Conservation (phyloP, 2,329 filamentous ascomycete genomes). For the Penicillium digitatum region DNA sequence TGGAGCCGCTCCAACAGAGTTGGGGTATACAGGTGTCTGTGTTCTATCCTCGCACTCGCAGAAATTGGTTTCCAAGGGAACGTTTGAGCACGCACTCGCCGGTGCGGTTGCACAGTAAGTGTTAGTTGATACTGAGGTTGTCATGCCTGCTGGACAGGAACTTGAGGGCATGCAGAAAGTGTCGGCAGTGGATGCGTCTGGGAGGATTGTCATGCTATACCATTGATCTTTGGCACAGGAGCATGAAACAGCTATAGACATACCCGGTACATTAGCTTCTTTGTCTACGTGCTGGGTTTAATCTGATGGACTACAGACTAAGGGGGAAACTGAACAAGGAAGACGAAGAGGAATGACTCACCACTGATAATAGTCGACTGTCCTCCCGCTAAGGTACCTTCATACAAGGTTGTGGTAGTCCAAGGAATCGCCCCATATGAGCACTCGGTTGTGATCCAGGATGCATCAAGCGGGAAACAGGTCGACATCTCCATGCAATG, state of each 20-base stretch:
- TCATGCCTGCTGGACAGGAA: slow-evolving; percentile 26
- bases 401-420: slow-evolving; percentile 20
- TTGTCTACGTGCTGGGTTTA: not conserved
- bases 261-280: not conserved
- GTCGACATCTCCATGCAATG: slow-evolving; percentile 23
- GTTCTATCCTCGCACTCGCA: slow-evolving; percentile 18
- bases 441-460: slow-evolving; percentile 25
- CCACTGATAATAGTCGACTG: slow-evolving; percentile 20
- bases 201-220: slow-evolving; percentile 19
- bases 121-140: slow-evolving; percentile 17
- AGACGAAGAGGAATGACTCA: slow-evolving; percentile 1
- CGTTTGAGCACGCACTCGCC: slow-evolving; percentile 8
- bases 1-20: slow-evolving; percentile 14
- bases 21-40: slow-evolving; percentile 21
- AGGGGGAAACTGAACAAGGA: not conserved
- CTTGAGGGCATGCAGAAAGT: slow-evolving; percentile 26
- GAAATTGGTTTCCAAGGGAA: slow-evolving; percentile 12
- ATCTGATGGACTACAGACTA: not conserved
- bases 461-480: slow-evolving; percentile 22
- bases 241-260: slow-evolving; percentile 18
- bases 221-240: slow-evolving; percentile 22
- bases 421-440: slow-evolving; percentile 22
- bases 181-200: slow-evolving; percentile 10
- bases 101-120: slow-evolving; percentile 20
- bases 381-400: slow-evolving; percentile 20